These are phyloP conservation scores for Periconia sp. DNA, from an alignment of 2,329 filamentous ascomycete genomes.

Conservation along the genomic window DNA sequence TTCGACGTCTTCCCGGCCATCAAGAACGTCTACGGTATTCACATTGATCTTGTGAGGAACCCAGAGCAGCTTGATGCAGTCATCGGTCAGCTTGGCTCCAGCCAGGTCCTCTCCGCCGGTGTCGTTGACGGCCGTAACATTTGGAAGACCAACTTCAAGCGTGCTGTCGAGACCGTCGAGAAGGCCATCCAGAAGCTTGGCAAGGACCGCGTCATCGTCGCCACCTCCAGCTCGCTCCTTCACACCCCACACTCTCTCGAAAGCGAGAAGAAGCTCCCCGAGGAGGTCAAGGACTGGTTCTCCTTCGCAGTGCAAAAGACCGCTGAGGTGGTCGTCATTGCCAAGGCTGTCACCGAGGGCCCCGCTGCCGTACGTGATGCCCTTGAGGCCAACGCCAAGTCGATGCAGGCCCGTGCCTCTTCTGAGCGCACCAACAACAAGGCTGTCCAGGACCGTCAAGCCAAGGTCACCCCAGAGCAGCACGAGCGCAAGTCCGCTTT, in stretches of 20 bases:
- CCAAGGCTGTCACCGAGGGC: slow-evolving; percentile 94
- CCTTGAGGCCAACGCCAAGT: slow-evolving; percentile 96
- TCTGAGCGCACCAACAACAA: slow-evolving; percentile 97
- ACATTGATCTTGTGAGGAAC: slow-evolving; percentile 96
- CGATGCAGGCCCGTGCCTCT: slow-evolving; percentile 83
- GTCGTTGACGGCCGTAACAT: slow-evolving; percentile 99
- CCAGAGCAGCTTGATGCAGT: slow-evolving; percentile 95
- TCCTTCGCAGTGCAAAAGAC: slow-evolving; percentile 97
- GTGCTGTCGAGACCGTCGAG: slow-evolving; percentile 88
- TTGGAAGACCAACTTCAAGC: slow-evolving; percentile 99
- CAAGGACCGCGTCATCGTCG: slow-evolving; percentile 95
- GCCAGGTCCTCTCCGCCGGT: slow-evolving; percentile 90
- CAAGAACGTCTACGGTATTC: slow-evolving; percentile 76
- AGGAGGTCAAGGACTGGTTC: slow-evolving; percentile 97
- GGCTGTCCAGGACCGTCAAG: slow-evolving; percentile 94
- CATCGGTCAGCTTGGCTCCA: slow-evolving; percentile 76
- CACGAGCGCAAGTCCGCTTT: slow-evolving; percentile 94
- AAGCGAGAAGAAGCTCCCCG: slow-evolving; percentile 97
- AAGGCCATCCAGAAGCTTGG: slow-evolving; percentile 90
- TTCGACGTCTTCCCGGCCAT: slow-evolving; percentile 80
- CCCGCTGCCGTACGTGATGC: slow-evolving; percentile 81
- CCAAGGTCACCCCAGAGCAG: slow-evolving; percentile 77
- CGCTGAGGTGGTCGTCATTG: slow-evolving; percentile 84
- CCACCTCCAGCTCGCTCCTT: slow-evolving; percentile 95
- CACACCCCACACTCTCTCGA: slow-evolving; percentile 98